A percentile compares a stretch with the other conserved stretches of the same genome.
Evolutionary conservation across 768 basidiomycete species (phyloP).

Genomic region (Boletus fagicola): DNA sequence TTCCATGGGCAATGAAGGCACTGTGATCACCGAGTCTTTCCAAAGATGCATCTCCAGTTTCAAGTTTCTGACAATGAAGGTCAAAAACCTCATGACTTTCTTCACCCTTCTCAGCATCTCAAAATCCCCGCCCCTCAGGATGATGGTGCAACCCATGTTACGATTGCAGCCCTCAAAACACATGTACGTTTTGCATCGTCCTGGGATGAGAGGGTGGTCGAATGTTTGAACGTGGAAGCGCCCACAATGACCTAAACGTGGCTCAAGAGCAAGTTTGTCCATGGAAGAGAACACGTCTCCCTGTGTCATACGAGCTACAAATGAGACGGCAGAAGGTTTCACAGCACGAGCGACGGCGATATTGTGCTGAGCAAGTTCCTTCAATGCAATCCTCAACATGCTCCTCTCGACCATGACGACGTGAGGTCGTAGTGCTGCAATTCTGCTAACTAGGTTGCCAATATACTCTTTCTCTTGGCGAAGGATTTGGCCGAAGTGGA

Average conservation of each 20-base stretch:
- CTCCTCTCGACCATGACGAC: constrained; percentile 89
- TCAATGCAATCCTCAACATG: constrained; percentile 87
- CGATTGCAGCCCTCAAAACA: constrained; percentile 94
- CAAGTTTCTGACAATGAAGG: constrained; percentile 88
- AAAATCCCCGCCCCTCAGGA: constrained; percentile 83
- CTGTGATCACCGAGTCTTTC: constrained; percentile 82
- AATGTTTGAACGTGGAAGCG: constrained; percentile 89
- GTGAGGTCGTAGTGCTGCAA: constrained; percentile 89
- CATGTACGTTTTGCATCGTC: constrained; percentile 93
- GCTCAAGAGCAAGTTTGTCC: constrained; percentile 88
- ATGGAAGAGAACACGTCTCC: constrained; percentile 94
- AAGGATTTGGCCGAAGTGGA: constrained; percentile 87
- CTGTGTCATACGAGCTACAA: constrained; percentile 91
- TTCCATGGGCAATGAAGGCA: constrained; percentile 63
- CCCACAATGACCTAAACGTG: constrained; percentile 83
- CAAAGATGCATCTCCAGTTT: constrained; percentile 93
- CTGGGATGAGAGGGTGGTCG: constrained; percentile 93
- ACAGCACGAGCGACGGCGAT: constrained; percentile 90
- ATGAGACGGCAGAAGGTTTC: constrained; percentile 82
- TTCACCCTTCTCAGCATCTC: constrained; percentile 83
- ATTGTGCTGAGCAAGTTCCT: constrained; percentile 77
- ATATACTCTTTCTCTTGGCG: constrained; percentile 94
- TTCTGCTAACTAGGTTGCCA: constrained; percentile 80
- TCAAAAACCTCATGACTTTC: constrained; percentile 88
- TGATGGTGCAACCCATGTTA: constrained; percentile 93